phyloP scores from a whole-genome alignment of 2,329 filamentous ascomycete species.

The Magnaporthales sp. region DNA sequence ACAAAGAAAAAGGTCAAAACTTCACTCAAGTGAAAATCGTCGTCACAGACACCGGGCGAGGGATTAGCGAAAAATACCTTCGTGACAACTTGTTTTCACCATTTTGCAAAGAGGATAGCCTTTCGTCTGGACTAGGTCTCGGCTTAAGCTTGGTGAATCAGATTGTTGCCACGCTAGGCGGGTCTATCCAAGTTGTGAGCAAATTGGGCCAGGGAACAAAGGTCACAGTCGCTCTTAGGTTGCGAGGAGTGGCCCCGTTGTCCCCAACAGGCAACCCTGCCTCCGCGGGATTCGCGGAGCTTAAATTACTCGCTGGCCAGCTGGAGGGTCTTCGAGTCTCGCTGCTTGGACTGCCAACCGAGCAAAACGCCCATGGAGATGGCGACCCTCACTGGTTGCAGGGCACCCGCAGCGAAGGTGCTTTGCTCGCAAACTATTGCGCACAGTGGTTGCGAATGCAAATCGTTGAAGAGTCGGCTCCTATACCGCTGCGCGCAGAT shows the following conservation, averaged over 20 bases:
- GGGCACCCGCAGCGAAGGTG: too few species aligned
- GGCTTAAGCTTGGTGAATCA: conserved; percentile 56
- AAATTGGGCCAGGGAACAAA: conserved; percentile 22
- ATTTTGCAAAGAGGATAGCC: conserved; percentile 53
- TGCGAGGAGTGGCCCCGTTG: not conserved
- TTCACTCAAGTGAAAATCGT: conserved; percentile 22
- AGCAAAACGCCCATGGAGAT: too few species aligned
- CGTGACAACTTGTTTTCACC: conserved; percentile 51
- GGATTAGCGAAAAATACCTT: conserved; percentile 56
- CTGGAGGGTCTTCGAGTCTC: too few species aligned
- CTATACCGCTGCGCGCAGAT: too few species aligned
- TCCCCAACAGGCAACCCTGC: too few species aligned
- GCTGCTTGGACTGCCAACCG: too few species aligned
- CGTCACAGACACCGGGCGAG: conserved; percentile 56
- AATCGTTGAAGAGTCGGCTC: too few species aligned
- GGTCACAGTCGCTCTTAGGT: conserved; percentile 8
- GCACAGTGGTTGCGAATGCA: too few species aligned
- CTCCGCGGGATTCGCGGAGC: too few species aligned
- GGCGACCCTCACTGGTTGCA: too few species aligned
- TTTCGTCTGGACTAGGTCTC: conserved; percentile 53
- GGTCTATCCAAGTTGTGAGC: conserved; percentile 49
- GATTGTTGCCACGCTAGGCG: conserved; percentile 49
- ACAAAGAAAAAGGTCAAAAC: not conserved
- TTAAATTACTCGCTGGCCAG: too few species aligned
- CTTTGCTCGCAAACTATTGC: too few species aligned